Percentiles rank a stretch among this genome's conserved stretches.
phyloP scores from a whole-genome alignment of 352 stramenopile species.

The Phytophthora foliorum region DNA sequence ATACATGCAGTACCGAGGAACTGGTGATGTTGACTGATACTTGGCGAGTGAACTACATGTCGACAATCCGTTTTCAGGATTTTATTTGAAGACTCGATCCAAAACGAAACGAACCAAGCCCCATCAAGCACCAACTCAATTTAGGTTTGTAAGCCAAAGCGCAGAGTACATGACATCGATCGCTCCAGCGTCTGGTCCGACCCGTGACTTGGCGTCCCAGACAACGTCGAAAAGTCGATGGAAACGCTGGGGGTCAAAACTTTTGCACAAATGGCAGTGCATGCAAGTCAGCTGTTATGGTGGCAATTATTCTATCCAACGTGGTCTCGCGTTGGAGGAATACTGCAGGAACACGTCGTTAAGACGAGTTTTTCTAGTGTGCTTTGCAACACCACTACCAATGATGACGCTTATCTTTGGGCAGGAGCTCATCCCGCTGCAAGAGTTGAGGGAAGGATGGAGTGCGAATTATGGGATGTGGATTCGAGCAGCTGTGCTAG shows the following conservation, averaged over 20 bases:
- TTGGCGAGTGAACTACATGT: no score
- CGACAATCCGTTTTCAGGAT: neutral
- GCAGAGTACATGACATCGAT: slow-evolving; percentile 7
- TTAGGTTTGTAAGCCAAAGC: neutral
- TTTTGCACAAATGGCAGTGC: neutral
- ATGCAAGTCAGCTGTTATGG: slow-evolving; percentile 27
- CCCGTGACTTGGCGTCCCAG: neutral
- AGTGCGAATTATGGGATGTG: slow-evolving; percentile 23
- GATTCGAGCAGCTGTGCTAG: slow-evolving; percentile 12
- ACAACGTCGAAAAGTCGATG: neutral
- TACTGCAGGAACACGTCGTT: slow-evolving; percentile 11
- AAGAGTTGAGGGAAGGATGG: slow-evolving; percentile 10
- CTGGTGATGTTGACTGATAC: no score
- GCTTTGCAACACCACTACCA: slow-evolving; percentile 10
- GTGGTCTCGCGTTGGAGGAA: slow-evolving; percentile 13
- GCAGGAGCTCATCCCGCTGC: slow-evolving; percentile 14
- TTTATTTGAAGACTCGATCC: neutral
- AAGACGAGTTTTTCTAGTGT: slow-evolving; percentile 7
- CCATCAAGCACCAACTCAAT: neutral
- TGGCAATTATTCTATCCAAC: slow-evolving; percentile 22
- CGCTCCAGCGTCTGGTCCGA: neutral
- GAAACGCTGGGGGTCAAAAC: neutral
- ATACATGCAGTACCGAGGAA: no score
- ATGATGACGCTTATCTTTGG: slow-evolving; percentile 6
- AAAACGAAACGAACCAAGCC: no score